Percentiles rank a stretch among this genome's conserved stretches.
phyloP scores from a whole-genome alignment of 2,329 filamentous ascomycete species.

The Ambrosiella cleistominuta region DNA sequence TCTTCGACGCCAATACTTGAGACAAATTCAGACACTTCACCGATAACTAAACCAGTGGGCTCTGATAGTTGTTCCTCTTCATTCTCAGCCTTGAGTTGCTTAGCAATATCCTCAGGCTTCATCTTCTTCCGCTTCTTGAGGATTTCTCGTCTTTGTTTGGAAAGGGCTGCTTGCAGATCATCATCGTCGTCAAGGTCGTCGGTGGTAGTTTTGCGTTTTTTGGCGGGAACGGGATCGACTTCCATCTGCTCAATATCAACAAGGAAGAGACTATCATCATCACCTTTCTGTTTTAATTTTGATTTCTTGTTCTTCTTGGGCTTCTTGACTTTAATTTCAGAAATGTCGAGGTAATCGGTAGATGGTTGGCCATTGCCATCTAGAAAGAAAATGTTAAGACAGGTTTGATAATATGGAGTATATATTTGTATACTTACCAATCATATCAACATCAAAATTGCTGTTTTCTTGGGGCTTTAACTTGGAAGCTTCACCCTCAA shows the following conservation, averaged over 20 bases:
- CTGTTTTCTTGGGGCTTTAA: slow-evolving; percentile 39
- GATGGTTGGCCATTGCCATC: slow-evolving; percentile 19
- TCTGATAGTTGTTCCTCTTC: slow-evolving; percentile 25
- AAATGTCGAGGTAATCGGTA: slow-evolving; percentile 81
- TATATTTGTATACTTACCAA: slow-evolving; percentile 26
- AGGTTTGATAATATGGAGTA: not conserved
- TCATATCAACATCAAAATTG: slow-evolving; percentile 65
- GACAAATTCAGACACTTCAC: slow-evolving; percentile 90
- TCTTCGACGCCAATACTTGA: slow-evolving; percentile 60
- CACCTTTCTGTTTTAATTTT: slow-evolving; percentile 51
- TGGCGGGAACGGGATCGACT: slow-evolving; percentile 38
- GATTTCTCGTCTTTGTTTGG: slow-evolving; percentile 63
- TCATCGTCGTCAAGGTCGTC: slow-evolving; percentile 75
- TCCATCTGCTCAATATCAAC: slow-evolving; percentile 42
- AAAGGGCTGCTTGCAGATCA: slow-evolving; percentile 71
- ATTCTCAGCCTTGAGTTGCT: slow-evolving; percentile 50
- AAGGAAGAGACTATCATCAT: slow-evolving; percentile 43
- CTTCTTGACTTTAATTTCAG: slow-evolving; percentile 84
- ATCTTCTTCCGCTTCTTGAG: slow-evolving; percentile 84
- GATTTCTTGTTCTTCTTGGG: slow-evolving; percentile 85
- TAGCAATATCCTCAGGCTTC: slow-evolving; percentile 72
- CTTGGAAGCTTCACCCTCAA: slow-evolving; percentile 29
- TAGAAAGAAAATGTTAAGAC: not conserved
- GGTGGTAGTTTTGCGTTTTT: slow-evolving; percentile 48
- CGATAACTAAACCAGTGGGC: slow-evolving; percentile 60